Percentiles rank a stretch among this genome's conserved stretches.
phyloP scores from a whole-genome alignment of 1,284 basidiomycete species.

The Rhodotorula sp. region DNA sequence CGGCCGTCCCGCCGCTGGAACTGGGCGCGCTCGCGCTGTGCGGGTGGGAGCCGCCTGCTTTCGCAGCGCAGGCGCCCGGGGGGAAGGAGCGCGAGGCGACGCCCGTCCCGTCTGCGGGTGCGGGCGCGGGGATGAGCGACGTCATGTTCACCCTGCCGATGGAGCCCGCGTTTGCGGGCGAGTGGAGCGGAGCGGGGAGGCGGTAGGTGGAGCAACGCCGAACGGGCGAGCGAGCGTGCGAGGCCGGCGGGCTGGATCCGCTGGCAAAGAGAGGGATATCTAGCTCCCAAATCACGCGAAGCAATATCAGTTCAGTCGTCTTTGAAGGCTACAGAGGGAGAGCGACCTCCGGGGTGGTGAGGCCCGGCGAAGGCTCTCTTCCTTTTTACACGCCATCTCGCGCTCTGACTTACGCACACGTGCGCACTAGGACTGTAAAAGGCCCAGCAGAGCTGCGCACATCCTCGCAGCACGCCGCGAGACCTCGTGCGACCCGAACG shows the following conservation, averaged over 20 bases:
- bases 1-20: neutral
- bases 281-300: no score
- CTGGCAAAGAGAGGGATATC: no score
- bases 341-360: neutral
- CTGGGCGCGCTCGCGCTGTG: neutral
- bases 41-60: no score
- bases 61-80: neutral
- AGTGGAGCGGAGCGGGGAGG: neutral
- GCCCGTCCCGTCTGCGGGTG: neutral
- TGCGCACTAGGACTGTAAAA: no score
- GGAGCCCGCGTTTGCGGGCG: neutral
- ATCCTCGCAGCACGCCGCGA: neutral
- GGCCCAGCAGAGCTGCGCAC: neutral
- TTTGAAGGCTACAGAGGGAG: no score
- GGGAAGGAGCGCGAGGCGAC: neutral
- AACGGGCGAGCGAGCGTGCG: no score
- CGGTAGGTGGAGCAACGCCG: no score
- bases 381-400: no score
- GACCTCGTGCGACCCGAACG: neutral
- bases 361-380: neutral
- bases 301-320: no score
- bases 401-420: no score
- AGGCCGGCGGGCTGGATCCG: no score
- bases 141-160: slow-evolving; percentile 16
- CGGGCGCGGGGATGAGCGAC: neutral